Conservation (phyloP, 768 basidiomycete genomes). For the Megacollybia marginata region DNA sequence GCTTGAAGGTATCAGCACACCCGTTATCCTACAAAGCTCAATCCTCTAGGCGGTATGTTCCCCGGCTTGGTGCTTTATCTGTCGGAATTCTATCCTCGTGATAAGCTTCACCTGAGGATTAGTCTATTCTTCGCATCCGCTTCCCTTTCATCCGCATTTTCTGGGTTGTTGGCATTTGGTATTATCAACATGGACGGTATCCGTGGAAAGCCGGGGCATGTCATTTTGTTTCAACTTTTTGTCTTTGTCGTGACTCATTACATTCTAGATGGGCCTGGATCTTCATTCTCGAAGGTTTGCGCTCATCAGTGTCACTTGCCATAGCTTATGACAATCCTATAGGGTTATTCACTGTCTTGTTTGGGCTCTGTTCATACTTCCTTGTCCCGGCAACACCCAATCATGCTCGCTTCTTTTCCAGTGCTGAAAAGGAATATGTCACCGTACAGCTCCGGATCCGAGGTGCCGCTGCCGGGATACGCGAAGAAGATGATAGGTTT, state of each 20-base stretch:
- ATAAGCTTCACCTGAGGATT: slow-evolving; percentile 37
- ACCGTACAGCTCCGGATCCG: slow-evolving; percentile 32
- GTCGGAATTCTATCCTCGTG: slow-evolving; percentile 35
- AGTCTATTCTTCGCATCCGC: slow-evolving; percentile 44
- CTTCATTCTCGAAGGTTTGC: slow-evolving; percentile 53
- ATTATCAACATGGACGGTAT: slow-evolving; percentile 60
- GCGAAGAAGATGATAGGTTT: slow-evolving; percentile 21
- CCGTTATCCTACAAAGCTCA: background rate
- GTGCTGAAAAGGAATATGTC: slow-evolving; percentile 26
- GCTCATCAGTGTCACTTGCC: slow-evolving; percentile 5
- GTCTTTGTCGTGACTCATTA: slow-evolving; percentile 13
- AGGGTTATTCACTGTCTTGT: slow-evolving; percentile 39
- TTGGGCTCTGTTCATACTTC: slow-evolving; percentile 34
- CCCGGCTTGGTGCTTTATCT: slow-evolving; percentile 31
- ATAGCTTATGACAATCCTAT: no score
- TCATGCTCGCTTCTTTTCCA: slow-evolving; percentile 27
- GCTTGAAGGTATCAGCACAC: slow-evolving; percentile 26
- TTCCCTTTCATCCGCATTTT: slow-evolving; percentile 59
- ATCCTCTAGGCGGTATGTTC: slow-evolving; percentile 34
- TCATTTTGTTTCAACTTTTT: no score
- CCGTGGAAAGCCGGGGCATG: no score
- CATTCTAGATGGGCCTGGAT: slow-evolving; percentile 64
- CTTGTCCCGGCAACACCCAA: slow-evolving; percentile 32
- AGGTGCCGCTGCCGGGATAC: slow-evolving; percentile 16
- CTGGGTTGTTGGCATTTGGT: slow-evolving; percentile 59